Base-by-base conservation (phyloP, 2,329 filamentous ascomycete genomes). In the Colletotrichum neosansevieriae region DNA sequence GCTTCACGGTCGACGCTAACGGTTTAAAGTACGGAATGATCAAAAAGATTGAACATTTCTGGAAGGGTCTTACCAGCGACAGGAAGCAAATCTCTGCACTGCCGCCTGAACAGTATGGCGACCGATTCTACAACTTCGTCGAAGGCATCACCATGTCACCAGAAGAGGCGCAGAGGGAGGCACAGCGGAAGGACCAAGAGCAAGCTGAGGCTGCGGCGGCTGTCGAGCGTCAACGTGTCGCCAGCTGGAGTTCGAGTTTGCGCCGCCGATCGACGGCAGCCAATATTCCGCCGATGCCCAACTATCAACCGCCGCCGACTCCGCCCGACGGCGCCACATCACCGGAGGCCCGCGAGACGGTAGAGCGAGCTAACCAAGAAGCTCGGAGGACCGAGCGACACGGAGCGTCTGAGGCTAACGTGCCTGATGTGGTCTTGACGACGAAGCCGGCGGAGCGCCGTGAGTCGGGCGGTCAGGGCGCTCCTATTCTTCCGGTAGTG, bases 11-110 rank as follows among this genome's bases (percentile, higher is more conserved):
- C 4, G 17, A 21, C 34, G 61, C 69, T 71, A 57, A 71, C 58
- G n/a, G 9, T 19, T 32, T 42, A 29, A 74, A 97, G 93, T 99
- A 98, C 79, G 94, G 94, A 73, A 89, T 94, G 72, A 88, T 97
- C 80, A 99, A 99, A 82, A 95, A 96, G 77, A 88, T 95, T 70
- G 96, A 99, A 79, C 91, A 98, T 80, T 96, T 98, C 81, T 96
- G 94, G 91, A 99, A 99, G 83, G 95, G 96, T 42, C 83, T 98
- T 67, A 93, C 91, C 2, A 88, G 90, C 74, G 92, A 96, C 74
- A 91, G 93, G 74, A 89, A 88, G 38, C 91, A 98, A 77, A 98
- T 99, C 70, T 98, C 95, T 0, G 94, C 96, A 2, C 91, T 98
- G 24, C 93, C 94, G 0, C 95, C 96, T 0, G 89, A 94, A 70